These are phyloP conservation scores for Sinapis alba DNA, from an alignment of 441 rosid genomes.

Conservation along the genomic window DNA sequence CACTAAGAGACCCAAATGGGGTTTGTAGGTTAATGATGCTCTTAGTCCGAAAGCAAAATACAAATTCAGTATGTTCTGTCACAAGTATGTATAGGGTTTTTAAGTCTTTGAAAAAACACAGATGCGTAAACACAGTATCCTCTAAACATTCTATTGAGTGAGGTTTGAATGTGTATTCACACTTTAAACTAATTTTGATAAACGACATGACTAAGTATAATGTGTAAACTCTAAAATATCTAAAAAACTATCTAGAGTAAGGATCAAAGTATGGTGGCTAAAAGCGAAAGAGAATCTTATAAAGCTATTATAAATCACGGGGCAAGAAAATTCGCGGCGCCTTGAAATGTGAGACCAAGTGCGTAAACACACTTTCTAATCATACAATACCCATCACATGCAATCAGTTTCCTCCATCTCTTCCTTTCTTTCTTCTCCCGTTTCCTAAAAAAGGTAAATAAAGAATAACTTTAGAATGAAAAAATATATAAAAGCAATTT, in stretches of 20 bases:
- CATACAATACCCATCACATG: constrained; percentile 13
- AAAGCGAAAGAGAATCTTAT: constrained; percentile 9
- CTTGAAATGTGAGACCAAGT: constrained; percentile 23
- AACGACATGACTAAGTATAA: not conserved
- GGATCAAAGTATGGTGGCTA: constrained; percentile 12
- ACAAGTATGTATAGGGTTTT: too few species aligned
- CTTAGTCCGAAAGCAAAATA: too few species aligned
- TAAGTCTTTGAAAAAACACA: too few species aligned
- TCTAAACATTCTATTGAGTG: not conserved
- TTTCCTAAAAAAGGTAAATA: not conserved
- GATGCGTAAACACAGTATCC: not conserved
- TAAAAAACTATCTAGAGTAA: not conserved
- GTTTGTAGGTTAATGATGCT: too few species aligned
- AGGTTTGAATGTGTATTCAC: not conserved
- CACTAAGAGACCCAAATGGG: too few species aligned
- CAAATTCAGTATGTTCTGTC: too few species aligned
- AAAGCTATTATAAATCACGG: constrained; percentile 5
- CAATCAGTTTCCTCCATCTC: constrained; percentile 3
- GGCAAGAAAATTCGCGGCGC: constrained; percentile 31
- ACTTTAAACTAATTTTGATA: not conserved
- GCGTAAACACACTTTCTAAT: constrained; percentile 17
- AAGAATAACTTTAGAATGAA: not conserved
- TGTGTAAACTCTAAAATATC: not conserved
- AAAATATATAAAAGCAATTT: not conserved
- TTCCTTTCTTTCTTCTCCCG: not conserved